Base-by-base conservation (phyloP, 805 yeast species). In the Candida manassasensis region DNA sequence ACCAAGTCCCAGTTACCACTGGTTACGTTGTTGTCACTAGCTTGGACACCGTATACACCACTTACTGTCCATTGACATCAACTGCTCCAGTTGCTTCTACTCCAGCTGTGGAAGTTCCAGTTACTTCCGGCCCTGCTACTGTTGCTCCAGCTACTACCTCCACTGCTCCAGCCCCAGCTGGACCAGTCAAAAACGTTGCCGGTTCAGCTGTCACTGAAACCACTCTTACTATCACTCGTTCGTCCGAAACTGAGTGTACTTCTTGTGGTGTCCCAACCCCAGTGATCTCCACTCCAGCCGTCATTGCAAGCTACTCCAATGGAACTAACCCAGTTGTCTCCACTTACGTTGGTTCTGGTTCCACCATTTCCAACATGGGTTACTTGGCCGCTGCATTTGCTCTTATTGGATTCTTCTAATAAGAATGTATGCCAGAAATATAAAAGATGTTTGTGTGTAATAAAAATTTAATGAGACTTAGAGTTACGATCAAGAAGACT, bases 1-100 rank as follows among this genome's bases (percentile, higher is more conserved):
- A 18, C 4, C 28, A 38, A 19, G 52, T 45, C 25, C 47, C 63
- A 17, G 53, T 51, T 27, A 63, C 70, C 35, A 55, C 66, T 38
- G 69, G 69, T 37, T 37, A 50, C 10, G 50, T 55, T 14, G 47
- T 53, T 24, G 42, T 53, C 15, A 51, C 56, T 21, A 35, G 42
- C 17, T 48, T 45, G 11, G 6, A 35, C 26, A 52, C 57, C 26
- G 35, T 43, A 26, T 52, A 51, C 48, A 53, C 57, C 35, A 52
- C 59, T 26, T 48, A 50, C 34, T 48, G 53, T 39, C 55, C 55
- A 42, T 41, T 43, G 26, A 22, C 46, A 17, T 17, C 29, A 5
- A 21, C 31, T 12, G 11, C 36, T 21, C 19, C 34, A 21, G 27
- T 14, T 31, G 34, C 12, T 24, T 6, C 27, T 11, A 21, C 22